Percentiles rank a stretch among this genome's conserved stretches.
phyloP scores from a whole-genome alignment of 805 yeast genomes.

The Wickerhamiella sergipiensis region DNA sequence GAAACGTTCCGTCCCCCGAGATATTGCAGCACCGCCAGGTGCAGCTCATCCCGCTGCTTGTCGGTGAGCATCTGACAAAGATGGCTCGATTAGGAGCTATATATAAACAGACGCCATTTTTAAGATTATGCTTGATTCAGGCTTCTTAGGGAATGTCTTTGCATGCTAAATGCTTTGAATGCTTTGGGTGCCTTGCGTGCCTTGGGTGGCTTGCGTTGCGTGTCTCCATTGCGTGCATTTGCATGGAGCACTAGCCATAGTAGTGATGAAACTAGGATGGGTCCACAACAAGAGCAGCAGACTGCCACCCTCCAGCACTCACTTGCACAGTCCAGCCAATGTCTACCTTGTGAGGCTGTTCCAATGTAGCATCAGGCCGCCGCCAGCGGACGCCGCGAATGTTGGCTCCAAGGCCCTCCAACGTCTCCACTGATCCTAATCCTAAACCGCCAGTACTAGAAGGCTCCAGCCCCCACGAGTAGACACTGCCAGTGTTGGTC shows the following conservation, averaged over 20 bases:
- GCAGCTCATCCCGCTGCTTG: conserved; percentile 33
- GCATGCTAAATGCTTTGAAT: too few species aligned
- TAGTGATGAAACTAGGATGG: too few species aligned
- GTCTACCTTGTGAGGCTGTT: neutral
- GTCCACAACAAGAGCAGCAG: neutral
- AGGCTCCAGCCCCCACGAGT: conserved; percentile 1
- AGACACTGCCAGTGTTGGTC: neutral
- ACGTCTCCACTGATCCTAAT: neutral
- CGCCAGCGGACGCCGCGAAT: neutral
- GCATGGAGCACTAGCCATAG: too few species aligned
- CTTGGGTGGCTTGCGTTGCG: too few species aligned
- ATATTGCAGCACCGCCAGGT: conserved; percentile 37
- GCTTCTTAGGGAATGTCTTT: too few species aligned
- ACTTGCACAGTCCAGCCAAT: neutral
- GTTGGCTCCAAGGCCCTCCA: neutral
- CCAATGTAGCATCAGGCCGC: neutral
- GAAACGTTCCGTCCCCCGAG: conserved; percentile 24
- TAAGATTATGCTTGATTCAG: too few species aligned
- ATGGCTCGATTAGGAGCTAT: neutral
- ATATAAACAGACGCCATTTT: too few species aligned
- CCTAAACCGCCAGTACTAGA: neutral
- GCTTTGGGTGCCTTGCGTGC: too few species aligned
- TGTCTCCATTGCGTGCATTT: too few species aligned
- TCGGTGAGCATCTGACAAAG: conserved; percentile 24
- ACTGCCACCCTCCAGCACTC: neutral